These are phyloP conservation scores for Aspergillus sp. DNA, from an alignment of 2,329 filamentous ascomycete genomes.

Conservation along the genomic window DNA sequence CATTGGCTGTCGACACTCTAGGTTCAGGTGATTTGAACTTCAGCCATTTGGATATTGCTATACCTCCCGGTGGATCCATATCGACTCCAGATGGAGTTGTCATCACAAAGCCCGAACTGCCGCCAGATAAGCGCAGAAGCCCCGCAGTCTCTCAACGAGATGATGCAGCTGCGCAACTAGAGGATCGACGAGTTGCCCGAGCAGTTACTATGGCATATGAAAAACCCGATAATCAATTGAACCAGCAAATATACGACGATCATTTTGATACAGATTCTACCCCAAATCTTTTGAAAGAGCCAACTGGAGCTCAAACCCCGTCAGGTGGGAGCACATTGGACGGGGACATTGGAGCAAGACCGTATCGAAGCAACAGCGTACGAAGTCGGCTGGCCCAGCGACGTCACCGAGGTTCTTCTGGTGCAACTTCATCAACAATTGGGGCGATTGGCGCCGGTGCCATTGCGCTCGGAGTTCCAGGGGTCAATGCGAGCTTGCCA, in stretches of 20 bases:
- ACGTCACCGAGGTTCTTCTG: slow-evolving; percentile 81
- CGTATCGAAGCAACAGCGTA: slow-evolving; percentile 67
- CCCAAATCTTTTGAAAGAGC: slow-evolving; percentile 28
- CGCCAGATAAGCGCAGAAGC: slow-evolving; percentile 36
- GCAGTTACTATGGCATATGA: slow-evolving; percentile 63
- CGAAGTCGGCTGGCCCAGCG: slow-evolving; percentile 64
- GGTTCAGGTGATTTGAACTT: slow-evolving; percentile 86
- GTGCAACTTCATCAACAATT: slow-evolving; percentile 67
- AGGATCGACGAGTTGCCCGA: slow-evolving; percentile 59
- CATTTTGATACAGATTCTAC: slow-evolving; percentile 30
- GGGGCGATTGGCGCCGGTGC: slow-evolving; percentile 72
- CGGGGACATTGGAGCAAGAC: slow-evolving; percentile 53
- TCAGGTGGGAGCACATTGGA: slow-evolving; percentile 66
- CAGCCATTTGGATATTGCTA: slow-evolving; percentile 75
- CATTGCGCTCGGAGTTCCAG: slow-evolving; percentile 66
- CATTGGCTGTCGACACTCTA: slow-evolving; percentile 82
- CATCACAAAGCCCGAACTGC: slow-evolving; percentile 35
- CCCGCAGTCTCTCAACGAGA: slow-evolving; percentile 44
- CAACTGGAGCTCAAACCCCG: slow-evolving; percentile 62
- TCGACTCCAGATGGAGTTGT: slow-evolving; percentile 40
- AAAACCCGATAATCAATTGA: slow-evolving; percentile 42
- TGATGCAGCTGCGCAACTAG: slow-evolving; percentile 55
- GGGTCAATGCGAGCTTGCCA: slow-evolving; percentile 59
- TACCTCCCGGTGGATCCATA: slow-evolving; percentile 33
- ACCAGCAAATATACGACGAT: slow-evolving; percentile 39